Conservation (phyloP, 306 rosid species). For the Vicia villosa region DNA sequence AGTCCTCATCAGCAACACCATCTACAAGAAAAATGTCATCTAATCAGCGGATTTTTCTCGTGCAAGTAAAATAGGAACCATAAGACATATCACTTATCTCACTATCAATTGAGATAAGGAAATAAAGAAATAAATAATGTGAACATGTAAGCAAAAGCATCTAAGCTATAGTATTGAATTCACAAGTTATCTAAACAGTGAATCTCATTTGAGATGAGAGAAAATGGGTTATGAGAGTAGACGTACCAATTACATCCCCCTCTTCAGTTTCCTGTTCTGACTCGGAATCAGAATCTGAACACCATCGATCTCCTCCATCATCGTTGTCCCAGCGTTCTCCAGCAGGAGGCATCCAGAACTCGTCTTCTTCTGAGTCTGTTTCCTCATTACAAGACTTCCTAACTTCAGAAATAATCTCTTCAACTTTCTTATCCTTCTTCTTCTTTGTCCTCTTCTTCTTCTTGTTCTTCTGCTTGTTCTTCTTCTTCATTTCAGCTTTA, state of each 20-base stretch:
- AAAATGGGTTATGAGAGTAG: background rate
- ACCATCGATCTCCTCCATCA: slow-evolving; percentile 83
- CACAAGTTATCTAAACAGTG: background rate
- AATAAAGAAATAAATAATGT: too few relatives aligned
- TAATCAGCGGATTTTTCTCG: slow-evolving; percentile 20
- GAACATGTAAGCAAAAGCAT: too few relatives aligned
- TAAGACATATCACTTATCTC: slow-evolving; percentile 7
- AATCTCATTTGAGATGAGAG: slow-evolving; percentile 31
- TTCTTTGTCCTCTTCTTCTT: slow-evolving; percentile 43
- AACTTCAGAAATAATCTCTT: slow-evolving; percentile 53
- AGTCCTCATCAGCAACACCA: slow-evolving; percentile 49
- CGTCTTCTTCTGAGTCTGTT: slow-evolving; percentile 59
- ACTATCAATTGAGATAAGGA: too few relatives aligned
- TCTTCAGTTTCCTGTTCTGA: slow-evolving; percentile 60
- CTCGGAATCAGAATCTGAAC: slow-evolving; percentile 62
- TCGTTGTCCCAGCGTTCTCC: slow-evolving; percentile 95
- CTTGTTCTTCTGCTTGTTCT: slow-evolving; percentile 35
- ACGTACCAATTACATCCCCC: slow-evolving; percentile 55
- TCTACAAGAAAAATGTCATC: slow-evolving; percentile 33
- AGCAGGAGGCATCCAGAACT: slow-evolving; percentile 83
- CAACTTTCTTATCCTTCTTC: slow-evolving; percentile 43
- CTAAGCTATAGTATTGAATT: too few relatives aligned
- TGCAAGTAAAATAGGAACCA: background rate
- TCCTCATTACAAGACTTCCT: slow-evolving; percentile 49
- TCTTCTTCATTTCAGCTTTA: slow-evolving; percentile 41